These are phyloP conservation scores for Epichloe elymi DNA, from an alignment of 2,329 filamentous ascomycete genomes.

Conservation along the genomic window DNA sequence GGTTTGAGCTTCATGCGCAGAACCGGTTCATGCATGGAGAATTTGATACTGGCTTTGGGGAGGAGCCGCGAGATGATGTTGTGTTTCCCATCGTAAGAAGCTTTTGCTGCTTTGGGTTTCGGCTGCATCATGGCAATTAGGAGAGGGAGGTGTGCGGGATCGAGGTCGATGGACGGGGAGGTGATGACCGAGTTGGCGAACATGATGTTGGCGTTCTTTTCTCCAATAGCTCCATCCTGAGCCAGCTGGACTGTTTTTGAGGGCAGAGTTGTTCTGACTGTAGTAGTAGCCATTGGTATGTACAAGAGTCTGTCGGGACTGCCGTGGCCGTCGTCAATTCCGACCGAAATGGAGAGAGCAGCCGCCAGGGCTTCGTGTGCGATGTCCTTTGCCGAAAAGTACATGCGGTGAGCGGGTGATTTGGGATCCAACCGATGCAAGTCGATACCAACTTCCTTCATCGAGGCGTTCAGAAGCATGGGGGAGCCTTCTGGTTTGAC, in stretches of 20 bases:
- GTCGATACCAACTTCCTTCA: conserved; percentile 94
- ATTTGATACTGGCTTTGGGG: conserved; percentile 87
- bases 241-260: conserved; percentile 83
- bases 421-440: conserved; percentile 82
- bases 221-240: conserved; percentile 56
- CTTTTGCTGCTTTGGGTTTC: conserved; percentile 23
- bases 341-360: conserved; percentile 82
- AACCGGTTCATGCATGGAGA: conserved; percentile 94
- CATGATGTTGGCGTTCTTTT: conserved; percentile 89
- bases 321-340: conserved; percentile 78
- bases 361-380: conserved; percentile 90
- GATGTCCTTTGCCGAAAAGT: conserved; percentile 84
- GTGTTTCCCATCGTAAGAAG: conserved; percentile 38
- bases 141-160: conserved; percentile 81
- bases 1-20: conserved; percentile 78
- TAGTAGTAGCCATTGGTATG: conserved; percentile 94
- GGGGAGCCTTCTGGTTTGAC: conserved; percentile 56
- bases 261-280: conserved; percentile 81
- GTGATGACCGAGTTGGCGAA: conserved; percentile 95
- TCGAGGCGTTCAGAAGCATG: conserved; percentile 73
- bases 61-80: conserved; percentile 77
- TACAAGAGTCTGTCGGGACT: conserved; percentile 81
- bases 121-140: conserved; percentile 62
- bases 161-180: conserved; percentile 85
- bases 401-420: conserved; percentile 94